Evolutionary conservation across 1,284 basidiomycete genomes (phyloP).

Genomic region (Naganishia liquefaciens): DNA sequence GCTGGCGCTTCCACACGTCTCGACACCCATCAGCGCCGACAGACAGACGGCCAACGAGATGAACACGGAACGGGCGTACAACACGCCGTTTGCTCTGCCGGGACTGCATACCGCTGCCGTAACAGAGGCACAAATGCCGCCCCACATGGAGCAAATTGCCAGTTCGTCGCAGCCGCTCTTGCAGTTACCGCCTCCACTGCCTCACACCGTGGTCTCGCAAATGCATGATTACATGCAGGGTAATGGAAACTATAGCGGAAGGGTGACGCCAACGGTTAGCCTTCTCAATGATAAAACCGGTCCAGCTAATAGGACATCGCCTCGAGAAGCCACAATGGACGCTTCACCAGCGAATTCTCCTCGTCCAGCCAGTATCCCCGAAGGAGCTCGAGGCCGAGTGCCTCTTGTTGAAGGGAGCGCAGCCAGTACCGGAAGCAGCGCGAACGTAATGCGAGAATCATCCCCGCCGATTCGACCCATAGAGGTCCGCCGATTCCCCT

Average conservation of each 20-base stretch:
- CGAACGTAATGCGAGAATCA: background rate
- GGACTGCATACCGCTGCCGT: conserved; percentile 10
- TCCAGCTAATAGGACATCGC: conserved; percentile 1
- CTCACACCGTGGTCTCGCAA: background rate
- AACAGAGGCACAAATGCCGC: conserved; percentile 16
- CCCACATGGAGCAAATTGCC: conserved; percentile 20
- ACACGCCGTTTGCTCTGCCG: conserved; percentile 23
- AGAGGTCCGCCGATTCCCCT: conserved; percentile 16
- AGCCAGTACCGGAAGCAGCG: conserved; percentile 2
- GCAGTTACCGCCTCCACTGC: background rate
- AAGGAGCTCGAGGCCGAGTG: background rate
- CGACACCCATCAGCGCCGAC: conserved; percentile 19
- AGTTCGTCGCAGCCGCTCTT: background rate
- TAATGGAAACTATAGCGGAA: background rate
- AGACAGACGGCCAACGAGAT: conserved; percentile 6
- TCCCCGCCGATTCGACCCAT: conserved; percentile 20
- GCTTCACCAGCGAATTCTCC: conserved; percentile 4
- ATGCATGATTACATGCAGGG: background rate
- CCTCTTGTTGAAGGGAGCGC: background rate
- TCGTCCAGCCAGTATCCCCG: background rate
- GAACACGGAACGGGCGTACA: conserved; percentile 5
- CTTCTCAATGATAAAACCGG: conserved; percentile 9
- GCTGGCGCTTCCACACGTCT: background rate
- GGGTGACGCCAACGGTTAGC: conserved; percentile 13
- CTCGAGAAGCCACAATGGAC: background rate